These are phyloP conservation scores for Colletotrichum chrysophilum DNA, from an alignment of 2,329 filamentous ascomycete species.

Conservation along the genomic window DNA sequence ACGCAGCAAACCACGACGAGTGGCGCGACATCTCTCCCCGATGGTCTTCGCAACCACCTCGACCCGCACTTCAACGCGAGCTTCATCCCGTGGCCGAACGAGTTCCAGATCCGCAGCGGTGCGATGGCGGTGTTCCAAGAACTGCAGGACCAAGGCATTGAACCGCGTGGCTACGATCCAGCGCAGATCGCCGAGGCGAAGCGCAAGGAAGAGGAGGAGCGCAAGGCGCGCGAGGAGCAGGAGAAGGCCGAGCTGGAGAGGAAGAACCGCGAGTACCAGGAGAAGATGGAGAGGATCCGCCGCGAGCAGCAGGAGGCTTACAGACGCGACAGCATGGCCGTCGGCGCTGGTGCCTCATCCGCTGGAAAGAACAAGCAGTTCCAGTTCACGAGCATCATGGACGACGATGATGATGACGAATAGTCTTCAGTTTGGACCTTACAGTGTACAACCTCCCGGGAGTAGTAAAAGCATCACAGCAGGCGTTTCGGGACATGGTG, in stretches of 20 bases:
- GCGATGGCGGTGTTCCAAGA: constrained; percentile 69
- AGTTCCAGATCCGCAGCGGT: constrained; percentile 72
- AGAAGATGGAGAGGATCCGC: constrained; percentile 43
- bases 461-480: neutral
- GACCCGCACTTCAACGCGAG: constrained; percentile 61
- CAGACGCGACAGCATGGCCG: constrained; percentile 26
- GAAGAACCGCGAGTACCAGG: constrained; percentile 42
- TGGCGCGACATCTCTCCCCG: constrained; percentile 49
- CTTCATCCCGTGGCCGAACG: constrained; percentile 81
- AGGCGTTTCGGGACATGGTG: neutral
- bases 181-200: constrained; percentile 57
- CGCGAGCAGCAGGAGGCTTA: constrained; percentile 45
- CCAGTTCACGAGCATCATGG: constrained; percentile 59
- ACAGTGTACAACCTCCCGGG: too few relatives aligned
- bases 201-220: constrained; percentile 55
- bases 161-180: constrained; percentile 66
- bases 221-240: constrained; percentile 36
- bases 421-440: neutral
- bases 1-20: constrained; percentile 37
- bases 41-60: constrained; percentile 51
- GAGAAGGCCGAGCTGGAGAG: constrained; percentile 50
- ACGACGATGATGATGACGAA: constrained; percentile 54
- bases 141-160: constrained; percentile 65
- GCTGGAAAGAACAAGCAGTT: constrained; percentile 56
- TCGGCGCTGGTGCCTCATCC: constrained; percentile 25